Conservation (phyloP, 2,329 filamentous ascomycete species). For the Epichloe gansuensis region DNA sequence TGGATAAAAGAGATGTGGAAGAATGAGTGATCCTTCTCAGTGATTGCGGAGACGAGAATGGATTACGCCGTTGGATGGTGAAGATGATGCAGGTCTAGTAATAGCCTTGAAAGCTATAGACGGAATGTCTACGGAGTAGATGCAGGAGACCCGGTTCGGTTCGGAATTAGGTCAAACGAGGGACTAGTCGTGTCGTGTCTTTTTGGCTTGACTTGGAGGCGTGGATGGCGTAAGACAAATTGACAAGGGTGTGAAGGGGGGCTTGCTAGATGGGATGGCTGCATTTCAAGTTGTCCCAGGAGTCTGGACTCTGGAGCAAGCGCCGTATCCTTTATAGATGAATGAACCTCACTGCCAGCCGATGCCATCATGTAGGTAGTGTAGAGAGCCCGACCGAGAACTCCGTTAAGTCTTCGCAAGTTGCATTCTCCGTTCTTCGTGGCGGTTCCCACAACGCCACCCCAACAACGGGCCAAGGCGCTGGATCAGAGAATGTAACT, state of each 20-base stretch:
- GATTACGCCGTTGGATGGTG: too few relatives aligned
- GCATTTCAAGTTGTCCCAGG: neutral
- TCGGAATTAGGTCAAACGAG: too few relatives aligned
- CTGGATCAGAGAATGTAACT: conserved; percentile 1
- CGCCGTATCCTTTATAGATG: conserved; percentile 4
- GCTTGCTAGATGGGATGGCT: neutral
- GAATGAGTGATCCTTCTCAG: too few relatives aligned
- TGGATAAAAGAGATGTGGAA: too few relatives aligned
- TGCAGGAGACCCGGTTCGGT: too few relatives aligned
- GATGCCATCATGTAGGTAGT: too few relatives aligned
- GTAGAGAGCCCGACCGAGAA: too few relatives aligned
- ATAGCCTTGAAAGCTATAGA: too few relatives aligned
- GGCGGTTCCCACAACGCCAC: conserved; percentile 1
- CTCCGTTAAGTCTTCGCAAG: neutral
- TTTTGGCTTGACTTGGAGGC: neutral
- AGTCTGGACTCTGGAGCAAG: conserved; percentile 1
- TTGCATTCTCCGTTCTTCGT: neutral
- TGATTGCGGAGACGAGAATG: too few relatives aligned
- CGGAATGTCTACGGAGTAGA: too few relatives aligned
- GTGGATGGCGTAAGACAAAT: neutral
- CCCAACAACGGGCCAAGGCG: conserved; percentile 1
- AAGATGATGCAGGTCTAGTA: too few relatives aligned
- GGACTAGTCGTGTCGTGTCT: too few relatives aligned
- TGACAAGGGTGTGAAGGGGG: neutral
- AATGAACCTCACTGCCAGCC: neutral